These are phyloP conservation scores for Tylopilus balloui DNA, from an alignment of 768 basidiomycete genomes.

Conservation along the genomic window DNA sequence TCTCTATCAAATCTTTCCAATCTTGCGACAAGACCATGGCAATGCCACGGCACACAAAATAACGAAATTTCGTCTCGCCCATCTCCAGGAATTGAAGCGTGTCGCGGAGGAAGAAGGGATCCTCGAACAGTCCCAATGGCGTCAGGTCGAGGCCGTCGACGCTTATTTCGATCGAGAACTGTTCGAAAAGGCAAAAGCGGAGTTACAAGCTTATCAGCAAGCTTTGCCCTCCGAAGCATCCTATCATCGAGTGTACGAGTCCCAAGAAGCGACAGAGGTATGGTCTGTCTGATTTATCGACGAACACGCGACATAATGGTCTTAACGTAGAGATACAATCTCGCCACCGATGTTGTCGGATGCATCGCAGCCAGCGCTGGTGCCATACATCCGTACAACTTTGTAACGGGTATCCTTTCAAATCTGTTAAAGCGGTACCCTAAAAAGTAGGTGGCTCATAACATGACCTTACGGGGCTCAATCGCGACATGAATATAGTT, in stretches of 20 bases:
- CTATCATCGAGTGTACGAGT: slow-evolving; percentile 30
- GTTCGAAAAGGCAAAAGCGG: slow-evolving; percentile 40
- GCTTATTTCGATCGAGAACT: slow-evolving; percentile 43
- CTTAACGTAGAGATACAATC: slow-evolving; percentile 44
- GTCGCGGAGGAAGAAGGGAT: slow-evolving; percentile 53
- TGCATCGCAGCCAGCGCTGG: slow-evolving; percentile 53
- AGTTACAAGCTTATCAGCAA: slow-evolving; percentile 41
- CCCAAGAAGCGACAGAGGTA: slow-evolving; percentile 33
- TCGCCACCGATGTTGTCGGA: slow-evolving; percentile 44
- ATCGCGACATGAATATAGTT: slow-evolving; percentile 34
- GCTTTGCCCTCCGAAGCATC: slow-evolving; percentile 50
- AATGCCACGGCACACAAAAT: slow-evolving; percentile 44
- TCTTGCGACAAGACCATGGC: slow-evolving; percentile 46
- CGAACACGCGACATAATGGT: neutral
- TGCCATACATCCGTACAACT: slow-evolving; percentile 64
- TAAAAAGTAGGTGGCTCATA: slow-evolving; percentile 37
- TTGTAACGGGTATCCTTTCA: slow-evolving; percentile 58
- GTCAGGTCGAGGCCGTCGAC: slow-evolving; percentile 55
- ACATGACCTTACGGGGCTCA: neutral
- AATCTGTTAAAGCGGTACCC: slow-evolving; percentile 47
- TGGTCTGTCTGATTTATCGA: neutral
- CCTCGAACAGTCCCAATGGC: slow-evolving; percentile 49
- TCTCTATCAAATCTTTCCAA: slow-evolving; percentile 54
- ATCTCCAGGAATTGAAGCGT: slow-evolving; percentile 44
- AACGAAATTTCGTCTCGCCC: slow-evolving; percentile 58